Base-by-base conservation (phyloP, 2,329 filamentous ascomycete species). In the Huntiella omanensis region DNA sequence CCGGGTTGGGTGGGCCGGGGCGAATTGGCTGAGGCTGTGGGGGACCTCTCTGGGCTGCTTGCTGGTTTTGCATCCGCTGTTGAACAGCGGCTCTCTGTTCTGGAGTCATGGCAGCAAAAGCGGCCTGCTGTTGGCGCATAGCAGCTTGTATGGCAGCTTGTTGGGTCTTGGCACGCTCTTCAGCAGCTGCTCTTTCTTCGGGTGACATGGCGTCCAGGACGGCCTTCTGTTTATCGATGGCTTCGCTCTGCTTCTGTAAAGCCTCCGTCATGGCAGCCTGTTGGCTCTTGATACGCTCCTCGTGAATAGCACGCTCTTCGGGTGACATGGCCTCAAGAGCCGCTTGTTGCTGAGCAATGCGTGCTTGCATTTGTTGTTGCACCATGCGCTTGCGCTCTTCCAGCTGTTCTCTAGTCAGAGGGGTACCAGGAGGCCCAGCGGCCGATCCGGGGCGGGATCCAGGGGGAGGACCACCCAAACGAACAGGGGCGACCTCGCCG, bases 1-100 rank as follows among this genome's bases (percentile, higher is more conserved):
- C 77, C 35, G 88, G 88, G 55, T 93, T 91, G 4, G 88, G 84
- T 17, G 88, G 84, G 1, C 82, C 82, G 3, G 80, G 80, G 13
- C 71, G 68, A 51, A 87, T 83, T 34, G 80, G 77, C 56, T 82
- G 76, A 16, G 69, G 65, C 55, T 76, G 70, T 11, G 37, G 37
- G 12, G 35, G 36, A 6, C 40, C 40, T n/a, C 17, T 8, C 4
- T 32, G 37, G 42, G 68, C 67, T 53, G 66, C 56, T 34, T 61
- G 62, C 33, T 48, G 46, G 12, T 34, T 43, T 17, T 45, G 42
- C 36, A 44, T 44, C 28, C 41, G 17, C 43, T 49, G 42, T 8
- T 45, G 32, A 6, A 43, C 33, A 11, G 17, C 36, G 22, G 33
- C 36, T 34, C 22, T 22, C 37, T 46, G 35, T 32, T 46, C 43